Conservation (phyloP, 352 stramenopile genomes). For the Phytophthora macrochlamydospora region DNA sequence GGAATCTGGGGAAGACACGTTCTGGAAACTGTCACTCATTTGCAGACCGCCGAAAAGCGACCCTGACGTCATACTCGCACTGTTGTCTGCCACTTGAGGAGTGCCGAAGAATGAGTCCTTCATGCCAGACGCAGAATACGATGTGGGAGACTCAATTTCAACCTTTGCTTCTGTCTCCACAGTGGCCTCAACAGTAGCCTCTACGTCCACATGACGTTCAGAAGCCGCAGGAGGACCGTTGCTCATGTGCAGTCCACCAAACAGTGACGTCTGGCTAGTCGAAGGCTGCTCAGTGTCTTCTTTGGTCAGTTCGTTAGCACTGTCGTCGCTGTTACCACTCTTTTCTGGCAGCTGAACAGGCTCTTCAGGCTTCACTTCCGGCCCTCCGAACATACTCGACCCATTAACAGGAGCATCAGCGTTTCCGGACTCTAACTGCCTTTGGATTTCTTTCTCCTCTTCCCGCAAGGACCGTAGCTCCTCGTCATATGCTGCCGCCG, state of each 20-base stretch:
- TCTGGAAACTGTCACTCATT: conserved; percentile 40
- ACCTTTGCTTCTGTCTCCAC: conserved; percentile 18
- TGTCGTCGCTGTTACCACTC: background rate
- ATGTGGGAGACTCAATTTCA: conserved; percentile 41
- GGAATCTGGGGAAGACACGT: conserved; percentile 17
- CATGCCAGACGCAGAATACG: conserved; percentile 35
- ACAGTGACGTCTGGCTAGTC: conserved; percentile 25
- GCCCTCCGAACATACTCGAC: conserved; percentile 36
- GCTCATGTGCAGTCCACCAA: conserved; percentile 51
- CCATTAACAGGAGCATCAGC: conserved; percentile 5
- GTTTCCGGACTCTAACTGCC: conserved; percentile 19
- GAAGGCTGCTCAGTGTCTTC: conserved; percentile 4
- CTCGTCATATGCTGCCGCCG: conserved; percentile 61
- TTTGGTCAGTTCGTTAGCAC: conserved; percentile 18
- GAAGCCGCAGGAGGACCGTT: conserved; percentile 11
- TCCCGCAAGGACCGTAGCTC: conserved; percentile 62
- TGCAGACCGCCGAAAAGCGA: conserved; percentile 54
- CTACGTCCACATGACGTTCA: conserved; percentile 13
- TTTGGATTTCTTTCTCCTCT: conserved; percentile 49
- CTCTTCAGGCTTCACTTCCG: conserved; percentile 22
- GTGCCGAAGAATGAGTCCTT: conserved; percentile 62
- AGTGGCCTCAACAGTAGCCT: conserved; percentile 12
- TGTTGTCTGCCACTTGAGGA: conserved; percentile 12
- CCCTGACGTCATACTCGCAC: conserved; percentile 24
- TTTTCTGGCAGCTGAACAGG: conserved; percentile 8